These are phyloP conservation scores for Talinum fruticosum DNA, from an alignment of 148 eudicot genomes.

Conservation along the genomic window DNA sequence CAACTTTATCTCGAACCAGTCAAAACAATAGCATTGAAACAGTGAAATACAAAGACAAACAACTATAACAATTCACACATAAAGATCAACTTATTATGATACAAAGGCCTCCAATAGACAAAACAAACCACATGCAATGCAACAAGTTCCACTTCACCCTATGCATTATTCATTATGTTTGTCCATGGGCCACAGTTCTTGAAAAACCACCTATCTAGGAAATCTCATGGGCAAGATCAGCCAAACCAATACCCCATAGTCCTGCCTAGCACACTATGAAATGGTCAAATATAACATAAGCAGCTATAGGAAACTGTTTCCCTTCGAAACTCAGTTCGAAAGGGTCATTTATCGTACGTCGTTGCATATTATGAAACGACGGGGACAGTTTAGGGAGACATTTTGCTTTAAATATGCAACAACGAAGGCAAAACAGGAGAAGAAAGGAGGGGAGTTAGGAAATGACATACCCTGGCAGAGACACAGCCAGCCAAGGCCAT, in stretches of 20 bases:
- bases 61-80: background rate
- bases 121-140: background rate
- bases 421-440: conserved; percentile 5
- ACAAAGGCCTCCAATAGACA: background rate
- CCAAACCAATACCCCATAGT: background rate
- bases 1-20: background rate
- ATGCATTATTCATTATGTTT: background rate
- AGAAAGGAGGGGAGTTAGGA: background rate
- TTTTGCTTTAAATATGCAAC: background rate
- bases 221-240: background rate
- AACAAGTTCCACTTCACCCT: background rate
- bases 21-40: background rate
- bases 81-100: background rate
- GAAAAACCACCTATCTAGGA: background rate
- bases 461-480: conserved; percentile 66
- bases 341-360: no score
- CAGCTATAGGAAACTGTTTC: no score
- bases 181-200: background rate
- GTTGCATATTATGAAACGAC: no score
- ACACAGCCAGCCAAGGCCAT: conserved; percentile 95
- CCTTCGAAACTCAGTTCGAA: no score
- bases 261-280: background rate
- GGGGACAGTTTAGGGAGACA: background rate
- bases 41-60: background rate
- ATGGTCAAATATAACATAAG: background rate